Evolutionary conservation across 257 asterid species (phyloP), one percentile per base, ranked within the genome.

Genomic region (Forsythia viridissima): DNA sequence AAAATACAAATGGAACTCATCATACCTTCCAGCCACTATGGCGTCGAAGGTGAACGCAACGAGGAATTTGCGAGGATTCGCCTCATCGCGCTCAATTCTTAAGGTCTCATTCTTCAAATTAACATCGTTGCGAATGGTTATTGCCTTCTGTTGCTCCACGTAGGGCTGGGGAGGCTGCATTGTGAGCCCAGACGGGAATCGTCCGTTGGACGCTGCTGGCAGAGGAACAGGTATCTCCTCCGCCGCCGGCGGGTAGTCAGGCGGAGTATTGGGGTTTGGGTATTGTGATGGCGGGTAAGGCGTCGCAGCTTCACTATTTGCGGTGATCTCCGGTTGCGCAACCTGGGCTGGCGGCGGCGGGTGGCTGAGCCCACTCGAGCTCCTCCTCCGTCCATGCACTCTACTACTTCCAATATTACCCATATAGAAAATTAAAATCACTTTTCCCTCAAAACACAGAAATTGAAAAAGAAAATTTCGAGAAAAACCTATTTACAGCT

Each of bases 81-180:
- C 94, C 85, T 91, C 97, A 79, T 93, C 99, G 5, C 97, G 91
- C 80, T 89, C 97, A 73, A 96, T 89, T 52, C 92, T 83, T 77
- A 93, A 59, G 81, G 97, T 92, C 84, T 96, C 99, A 88, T 95
- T 95, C 90, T 93, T 96, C 82, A 96, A 73, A 86, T 96, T 93
- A 72, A 96, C 97, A 79, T 92, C 98, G 69, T 96, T 93, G 73
- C 97, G 80, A 74, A 95, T 95, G 71, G 98, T 96, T 36, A 96
- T 97, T 77, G 99, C 99, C 86, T 96, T 96, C 89, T 96, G 98
- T 57, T 93, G 98, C 87, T 96, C 99, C 79, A 93, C 96, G 73
- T 87, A 91, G 5, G 94, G 89, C 69, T 82, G 21, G 20, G 89
- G 86, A 0, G 91, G 79, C 51, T 80, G 97, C 89, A 93, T 79